These are phyloP conservation scores for Cryphonectria carpinicola DNA, from an alignment of 2,329 filamentous ascomycete genomes.

Conservation along the genomic window DNA sequence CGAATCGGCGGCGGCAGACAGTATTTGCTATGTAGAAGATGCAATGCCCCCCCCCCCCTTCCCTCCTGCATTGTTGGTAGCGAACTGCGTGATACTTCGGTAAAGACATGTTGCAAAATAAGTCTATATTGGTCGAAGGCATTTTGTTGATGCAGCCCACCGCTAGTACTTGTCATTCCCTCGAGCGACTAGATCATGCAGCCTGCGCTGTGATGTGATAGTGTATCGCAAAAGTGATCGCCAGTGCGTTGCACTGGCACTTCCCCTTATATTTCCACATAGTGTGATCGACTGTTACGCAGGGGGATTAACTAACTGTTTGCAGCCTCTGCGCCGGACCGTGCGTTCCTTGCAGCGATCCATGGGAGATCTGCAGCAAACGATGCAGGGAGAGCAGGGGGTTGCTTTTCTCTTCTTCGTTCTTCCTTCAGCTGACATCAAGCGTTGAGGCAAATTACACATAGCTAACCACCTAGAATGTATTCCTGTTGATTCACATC, in stretches of 20 bases:
- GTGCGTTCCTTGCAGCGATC: slow-evolving; percentile 1
- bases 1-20: no score
- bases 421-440: not conserved
- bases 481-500: not conserved
- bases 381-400: not conserved
- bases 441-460: not conserved
- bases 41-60: no score
- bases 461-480: no score
- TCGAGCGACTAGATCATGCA: not conserved
- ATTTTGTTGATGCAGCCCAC: not conserved
- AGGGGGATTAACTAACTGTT: not conserved
- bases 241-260: no score
- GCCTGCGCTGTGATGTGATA: slow-evolving; percentile 6
- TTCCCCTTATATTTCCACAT: no score
- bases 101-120: not conserved
- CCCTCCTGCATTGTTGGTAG: not conserved
- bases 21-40: no score
- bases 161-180: not conserved
- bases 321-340: not conserved
- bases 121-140: not conserved
- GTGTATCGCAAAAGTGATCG: no score
- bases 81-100: not conserved
- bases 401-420: not conserved
- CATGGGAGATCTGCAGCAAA: not conserved
- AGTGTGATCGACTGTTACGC: not conserved